phyloP scores from a whole-genome alignment of 805 yeast species.

The Diddensiella caesifluorescens region DNA sequence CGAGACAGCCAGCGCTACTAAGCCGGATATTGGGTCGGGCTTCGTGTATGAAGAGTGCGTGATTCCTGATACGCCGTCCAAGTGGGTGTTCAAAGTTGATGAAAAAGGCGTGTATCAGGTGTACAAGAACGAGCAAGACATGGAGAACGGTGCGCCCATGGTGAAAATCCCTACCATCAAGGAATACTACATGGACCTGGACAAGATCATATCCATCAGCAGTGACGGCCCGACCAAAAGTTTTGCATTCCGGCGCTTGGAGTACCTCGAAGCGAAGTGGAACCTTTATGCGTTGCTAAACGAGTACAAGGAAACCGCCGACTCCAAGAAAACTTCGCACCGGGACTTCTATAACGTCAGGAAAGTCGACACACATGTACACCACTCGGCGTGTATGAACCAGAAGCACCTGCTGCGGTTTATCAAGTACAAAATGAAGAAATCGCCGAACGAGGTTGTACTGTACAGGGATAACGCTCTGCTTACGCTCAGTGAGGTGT shows the following conservation, averaged over 20 bases:
- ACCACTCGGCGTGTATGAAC: conserved; percentile 98
- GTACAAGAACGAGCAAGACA: conserved; percentile 33
- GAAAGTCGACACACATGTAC: conserved; percentile 97
- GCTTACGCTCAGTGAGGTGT: conserved; percentile 81
- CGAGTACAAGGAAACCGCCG: conserved; percentile 88
- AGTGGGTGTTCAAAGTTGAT: conserved; percentile 43
- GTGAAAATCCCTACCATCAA: conserved; percentile 67
- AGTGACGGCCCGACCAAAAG: conserved; percentile 96
- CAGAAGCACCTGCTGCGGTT: conserved; percentile 93
- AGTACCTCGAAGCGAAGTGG: conserved; percentile 96
- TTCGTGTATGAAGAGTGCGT: conserved; percentile 55
- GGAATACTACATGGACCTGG: conserved; percentile 83
- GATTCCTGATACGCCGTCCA: conserved; percentile 47
- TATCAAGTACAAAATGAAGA: conserved; percentile 89
- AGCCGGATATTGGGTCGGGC: conserved; percentile 37
- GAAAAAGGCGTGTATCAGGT: conserved; percentile 69
- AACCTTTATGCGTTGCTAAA: conserved; percentile 80
- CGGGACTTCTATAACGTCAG: conserved; percentile 95
- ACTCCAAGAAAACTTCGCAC: conserved; percentile 89
- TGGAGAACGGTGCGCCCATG: conserved; percentile 31
- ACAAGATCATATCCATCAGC: conserved; percentile 63
- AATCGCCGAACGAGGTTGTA: conserved; percentile 80
- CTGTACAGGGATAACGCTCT: conserved; percentile 89
- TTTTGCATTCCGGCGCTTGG: conserved; percentile 89
- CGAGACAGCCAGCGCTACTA: conserved; percentile 2